Conservation (phyloP, 352 stramenopile species). For the Phytophthora hybrid region DNA sequence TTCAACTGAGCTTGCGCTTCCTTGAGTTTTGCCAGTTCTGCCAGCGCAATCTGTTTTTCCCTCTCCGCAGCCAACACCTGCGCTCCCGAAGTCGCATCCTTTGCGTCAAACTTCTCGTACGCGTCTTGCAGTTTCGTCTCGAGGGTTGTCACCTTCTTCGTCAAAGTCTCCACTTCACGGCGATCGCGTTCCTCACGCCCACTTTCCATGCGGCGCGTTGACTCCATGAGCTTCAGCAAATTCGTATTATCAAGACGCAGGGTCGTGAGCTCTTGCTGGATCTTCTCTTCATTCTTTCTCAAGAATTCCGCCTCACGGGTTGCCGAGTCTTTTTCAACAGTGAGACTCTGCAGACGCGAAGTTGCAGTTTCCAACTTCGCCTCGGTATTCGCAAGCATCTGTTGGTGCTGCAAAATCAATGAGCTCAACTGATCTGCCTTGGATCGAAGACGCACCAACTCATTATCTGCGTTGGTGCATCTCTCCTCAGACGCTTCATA, state of each 20-base stretch:
- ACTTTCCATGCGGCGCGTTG: constrained; percentile 71
- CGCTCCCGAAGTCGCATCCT: constrained; percentile 55
- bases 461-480: constrained; percentile 65
- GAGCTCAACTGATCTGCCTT: constrained; percentile 72
- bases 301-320: constrained; percentile 56
- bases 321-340: constrained; percentile 61
- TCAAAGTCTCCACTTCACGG: constrained; percentile 54
- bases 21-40: constrained; percentile 52
- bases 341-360: constrained; percentile 48
- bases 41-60: constrained; percentile 63
- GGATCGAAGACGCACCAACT: constrained; percentile 63
- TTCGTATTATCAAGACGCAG: constrained; percentile 82
- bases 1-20: constrained; percentile 44
- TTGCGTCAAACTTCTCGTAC: constrained; percentile 72
- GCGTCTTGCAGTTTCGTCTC: constrained; percentile 69
- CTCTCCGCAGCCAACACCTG: constrained; percentile 59
- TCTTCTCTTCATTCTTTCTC: constrained; percentile 71
- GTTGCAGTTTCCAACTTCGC: constrained; percentile 64
- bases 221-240: constrained; percentile 83
- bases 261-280: constrained; percentile 63
- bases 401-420: constrained; percentile 72
- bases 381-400: constrained; percentile 61
- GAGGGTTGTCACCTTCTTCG: constrained; percentile 54
- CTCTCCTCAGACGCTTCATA: constrained; percentile 65
- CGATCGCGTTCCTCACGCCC: constrained; percentile 65